Conservation (phyloP, 2,329 filamentous ascomycete species). For the Pleurostoma richardsiae region DNA sequence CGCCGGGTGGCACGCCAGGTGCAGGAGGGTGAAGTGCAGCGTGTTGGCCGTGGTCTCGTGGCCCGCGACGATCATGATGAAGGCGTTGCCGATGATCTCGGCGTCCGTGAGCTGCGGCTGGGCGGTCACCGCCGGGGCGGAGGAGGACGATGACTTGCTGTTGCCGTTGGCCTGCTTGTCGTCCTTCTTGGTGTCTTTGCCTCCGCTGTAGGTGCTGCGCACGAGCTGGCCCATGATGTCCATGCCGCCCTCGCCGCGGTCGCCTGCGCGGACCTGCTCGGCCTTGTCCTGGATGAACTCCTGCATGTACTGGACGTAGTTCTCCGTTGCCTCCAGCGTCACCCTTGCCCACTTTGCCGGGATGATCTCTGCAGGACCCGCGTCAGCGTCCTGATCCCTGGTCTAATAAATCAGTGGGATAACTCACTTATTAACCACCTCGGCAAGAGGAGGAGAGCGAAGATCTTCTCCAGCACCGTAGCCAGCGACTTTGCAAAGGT, state of each 20-base stretch:
- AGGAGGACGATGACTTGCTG: conserved; percentile 7
- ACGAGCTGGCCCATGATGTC: conserved; percentile 49
- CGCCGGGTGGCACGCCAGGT: conserved; percentile 60
- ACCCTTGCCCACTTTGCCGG: conserved; percentile 44
- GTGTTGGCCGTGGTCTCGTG: conserved; percentile 78
- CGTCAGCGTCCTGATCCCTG: not conserved
- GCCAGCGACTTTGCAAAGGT: conserved; percentile 61
- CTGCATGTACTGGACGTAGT: conserved; percentile 66
- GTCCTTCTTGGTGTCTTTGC: conserved; percentile 2
- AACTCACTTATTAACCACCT: conserved; percentile 45
- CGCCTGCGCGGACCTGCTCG: conserved; percentile 28
- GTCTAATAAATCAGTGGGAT: conserved; percentile 1
- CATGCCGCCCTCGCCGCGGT: conserved; percentile 37
- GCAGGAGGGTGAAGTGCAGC: conserved; percentile 65
- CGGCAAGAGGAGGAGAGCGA: conserved; percentile 57
- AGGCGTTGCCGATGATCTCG: conserved; percentile 70
- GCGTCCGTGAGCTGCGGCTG: conserved; percentile 44
- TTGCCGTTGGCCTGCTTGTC: conserved; percentile 9
- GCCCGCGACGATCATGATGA: conserved; percentile 65
- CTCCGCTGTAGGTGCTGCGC: conserved; percentile 31
- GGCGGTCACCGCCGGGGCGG: not conserved
- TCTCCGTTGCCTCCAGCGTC: conserved; percentile 49
- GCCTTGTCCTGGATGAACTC: conserved; percentile 62
- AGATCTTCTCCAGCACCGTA: conserved; percentile 56
- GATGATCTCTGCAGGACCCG: conserved; percentile 25